Base-by-base conservation (phyloP, 73 alveolate species). In the Paramecium tetraurelia region DNA sequence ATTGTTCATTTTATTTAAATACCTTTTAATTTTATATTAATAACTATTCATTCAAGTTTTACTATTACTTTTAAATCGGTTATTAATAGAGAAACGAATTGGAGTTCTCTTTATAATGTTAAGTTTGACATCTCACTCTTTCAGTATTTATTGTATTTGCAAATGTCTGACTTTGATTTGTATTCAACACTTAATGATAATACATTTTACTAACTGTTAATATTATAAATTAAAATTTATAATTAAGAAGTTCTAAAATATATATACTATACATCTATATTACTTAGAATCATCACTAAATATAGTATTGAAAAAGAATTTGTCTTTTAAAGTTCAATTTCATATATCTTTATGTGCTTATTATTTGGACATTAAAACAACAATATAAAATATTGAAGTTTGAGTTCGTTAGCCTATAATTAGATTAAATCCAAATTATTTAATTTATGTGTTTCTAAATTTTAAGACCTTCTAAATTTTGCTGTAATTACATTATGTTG, bases 131-230 rank as follows among this genome's bases (percentile, higher is more conserved):
- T 27, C 84, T 63, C 31, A 21, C 6, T 63, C 84, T 63, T 63
- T 63, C 84, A 27, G 84, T 63, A 31, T 63, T 27, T 33, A 63
- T 63, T 27, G 50, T 33, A 31, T 12, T 63, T 24, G 31, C 50
- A 63, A 63, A 27, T 31, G 84, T 10, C 27, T 63, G 27, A 12
- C 50, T 31, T 27, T 63, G 84, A 63, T 63, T 63, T 31, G 84
- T 63, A 33, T 33, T 63, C 46, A 63, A 63, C 84, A 63, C 84
- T 63, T 63, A 31, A 27, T 63, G 84, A 63, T 63, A 63, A 33
- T 63, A 63, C 84, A 63, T 63, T 63, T 53, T 53, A 53, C 84
- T 63, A 63, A 63, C 84, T 63, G 84, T 63, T 63, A 63, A 63
- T 31, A 63, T 31, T 27, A 63, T 63, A 53, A 53, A 53, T 53